Conservation (phyloP, 2,329 filamentous ascomycete genomes). For the Penicillium decumbens region DNA sequence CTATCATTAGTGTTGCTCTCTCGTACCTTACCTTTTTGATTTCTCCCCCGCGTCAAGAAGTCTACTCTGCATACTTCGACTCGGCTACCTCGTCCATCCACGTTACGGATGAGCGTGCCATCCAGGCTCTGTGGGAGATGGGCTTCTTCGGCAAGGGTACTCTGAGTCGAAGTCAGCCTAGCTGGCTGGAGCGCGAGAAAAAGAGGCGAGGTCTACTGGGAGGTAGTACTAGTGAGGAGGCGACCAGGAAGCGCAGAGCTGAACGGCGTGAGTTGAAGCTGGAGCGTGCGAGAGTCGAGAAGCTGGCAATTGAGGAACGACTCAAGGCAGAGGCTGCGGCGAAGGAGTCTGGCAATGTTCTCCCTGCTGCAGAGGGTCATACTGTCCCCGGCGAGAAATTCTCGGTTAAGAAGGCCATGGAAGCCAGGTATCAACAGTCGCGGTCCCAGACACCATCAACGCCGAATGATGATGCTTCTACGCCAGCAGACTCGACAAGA, state of each 20-base stretch:
- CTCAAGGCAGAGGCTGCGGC: constrained; percentile 51
- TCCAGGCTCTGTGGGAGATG: constrained; percentile 86
- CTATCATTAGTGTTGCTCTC: constrained; percentile 72
- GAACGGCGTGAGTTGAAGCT: constrained; percentile 82
- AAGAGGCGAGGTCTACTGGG: constrained; percentile 62
- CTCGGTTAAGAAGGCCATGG: constrained; percentile 33
- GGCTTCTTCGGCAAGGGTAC: constrained; percentile 96
- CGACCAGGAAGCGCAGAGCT: constrained; percentile 69
- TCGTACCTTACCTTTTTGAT: constrained; percentile 71
- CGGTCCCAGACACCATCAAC: constrained; percentile 17
- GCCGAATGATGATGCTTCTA: constrained; percentile 10
- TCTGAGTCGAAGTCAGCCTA: constrained; percentile 89
- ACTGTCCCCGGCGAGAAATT: constrained; percentile 27
- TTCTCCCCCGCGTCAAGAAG: constrained; percentile 55
- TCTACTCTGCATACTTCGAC: constrained; percentile 76
- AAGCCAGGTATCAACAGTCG: constrained; percentile 26
- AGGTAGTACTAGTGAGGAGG: constrained; percentile 71
- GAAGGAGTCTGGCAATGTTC: constrained; percentile 22
- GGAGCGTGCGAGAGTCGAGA: constrained; percentile 82
- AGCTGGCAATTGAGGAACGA: constrained; percentile 74
- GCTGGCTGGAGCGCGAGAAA: constrained; percentile 81
- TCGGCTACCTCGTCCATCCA: constrained; percentile 75
- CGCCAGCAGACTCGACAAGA: constrained; percentile 9
- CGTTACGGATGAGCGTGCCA: constrained; percentile 68
- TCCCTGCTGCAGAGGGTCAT: constrained; percentile 14